Conservation (phyloP, 1,139 yeast species). For the Spathaspora sp. region DNA sequence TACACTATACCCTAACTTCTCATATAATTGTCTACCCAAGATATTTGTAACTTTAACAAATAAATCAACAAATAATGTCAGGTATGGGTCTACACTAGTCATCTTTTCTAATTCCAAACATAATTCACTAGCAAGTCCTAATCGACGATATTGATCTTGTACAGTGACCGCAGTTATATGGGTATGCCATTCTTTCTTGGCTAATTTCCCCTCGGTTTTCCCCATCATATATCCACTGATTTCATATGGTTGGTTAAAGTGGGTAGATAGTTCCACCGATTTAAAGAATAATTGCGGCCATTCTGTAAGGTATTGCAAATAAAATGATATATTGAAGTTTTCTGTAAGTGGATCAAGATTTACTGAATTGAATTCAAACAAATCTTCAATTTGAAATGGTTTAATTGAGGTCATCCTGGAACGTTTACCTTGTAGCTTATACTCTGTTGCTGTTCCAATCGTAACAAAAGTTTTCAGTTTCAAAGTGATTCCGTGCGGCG, state of each 20-base stretch:
- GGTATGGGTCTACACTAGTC: conserved; percentile 64
- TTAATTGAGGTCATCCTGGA: conserved; percentile 74
- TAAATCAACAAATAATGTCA: conserved; percentile 82
- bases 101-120: conserved; percentile 72
- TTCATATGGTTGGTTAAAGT: conserved; percentile 22
- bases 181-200: conserved; percentile 84
- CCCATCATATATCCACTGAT: conserved; percentile 88
- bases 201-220: conserved; percentile 80
- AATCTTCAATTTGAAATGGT: conserved; percentile 85
- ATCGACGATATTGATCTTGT: conserved; percentile 74
- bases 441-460: no score
- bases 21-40: conserved; percentile 79
- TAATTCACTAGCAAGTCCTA: conserved; percentile 79
- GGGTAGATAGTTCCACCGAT: conserved; percentile 43
- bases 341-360: conserved; percentile 89
- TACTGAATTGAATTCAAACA: conserved; percentile 68
- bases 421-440: no score
- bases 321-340: conserved; percentile 81
- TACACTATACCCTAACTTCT: conserved; percentile 80
- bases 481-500: neutral
- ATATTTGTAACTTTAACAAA: conserved; percentile 85
- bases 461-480: neutral
- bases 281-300: conserved; percentile 94
- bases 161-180: conserved; percentile 97
- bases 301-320: conserved; percentile 72